A percentile compares a stretch with the other conserved stretches of the same genome.
phyloP scores from a whole-genome alignment of 306 rosid species.

The Carpinus fangiana region DNA sequence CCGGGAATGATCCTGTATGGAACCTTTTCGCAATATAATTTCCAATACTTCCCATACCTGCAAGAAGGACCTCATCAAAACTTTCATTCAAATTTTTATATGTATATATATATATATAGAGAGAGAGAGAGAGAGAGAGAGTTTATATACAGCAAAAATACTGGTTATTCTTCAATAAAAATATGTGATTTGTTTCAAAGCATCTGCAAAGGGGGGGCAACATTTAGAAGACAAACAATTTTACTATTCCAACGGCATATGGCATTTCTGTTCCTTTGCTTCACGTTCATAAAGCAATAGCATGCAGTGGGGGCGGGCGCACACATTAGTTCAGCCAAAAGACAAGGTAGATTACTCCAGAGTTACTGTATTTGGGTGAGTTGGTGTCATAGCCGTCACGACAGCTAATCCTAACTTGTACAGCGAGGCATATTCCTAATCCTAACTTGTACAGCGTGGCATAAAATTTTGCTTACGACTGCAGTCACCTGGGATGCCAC shows the following conservation, averaged over 20 bases:
- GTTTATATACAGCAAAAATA: no score
- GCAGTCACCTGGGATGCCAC: background rate
- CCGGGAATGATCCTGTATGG: slow-evolving; percentile 81
- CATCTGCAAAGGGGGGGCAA: background rate
- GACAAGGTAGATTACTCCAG: background rate
- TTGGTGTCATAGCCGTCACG: background rate
- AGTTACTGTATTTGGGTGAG: background rate
- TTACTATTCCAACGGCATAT: background rate
- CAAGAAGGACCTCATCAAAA: slow-evolving; percentile 23
- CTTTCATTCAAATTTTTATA: slow-evolving; percentile 4
- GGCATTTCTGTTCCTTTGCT: background rate
- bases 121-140: no score
- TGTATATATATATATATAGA: no score
- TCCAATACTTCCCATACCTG: slow-evolving; percentile 98
- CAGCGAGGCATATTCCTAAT: background rate
- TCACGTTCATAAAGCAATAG: background rate
- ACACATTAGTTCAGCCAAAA: background rate
- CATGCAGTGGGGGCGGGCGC: background rate
- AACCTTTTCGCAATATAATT: slow-evolving; percentile 78
- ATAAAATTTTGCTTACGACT: background rate
- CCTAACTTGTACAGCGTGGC: background rate
- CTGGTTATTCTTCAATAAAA: no score
- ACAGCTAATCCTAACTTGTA: background rate
- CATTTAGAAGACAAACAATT: no score
- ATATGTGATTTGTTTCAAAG: background rate